These are phyloP conservation scores for Selaginella tamariscina DNA, from an alignment of 75 land plant genomes.

Conservation along the genomic window DNA sequence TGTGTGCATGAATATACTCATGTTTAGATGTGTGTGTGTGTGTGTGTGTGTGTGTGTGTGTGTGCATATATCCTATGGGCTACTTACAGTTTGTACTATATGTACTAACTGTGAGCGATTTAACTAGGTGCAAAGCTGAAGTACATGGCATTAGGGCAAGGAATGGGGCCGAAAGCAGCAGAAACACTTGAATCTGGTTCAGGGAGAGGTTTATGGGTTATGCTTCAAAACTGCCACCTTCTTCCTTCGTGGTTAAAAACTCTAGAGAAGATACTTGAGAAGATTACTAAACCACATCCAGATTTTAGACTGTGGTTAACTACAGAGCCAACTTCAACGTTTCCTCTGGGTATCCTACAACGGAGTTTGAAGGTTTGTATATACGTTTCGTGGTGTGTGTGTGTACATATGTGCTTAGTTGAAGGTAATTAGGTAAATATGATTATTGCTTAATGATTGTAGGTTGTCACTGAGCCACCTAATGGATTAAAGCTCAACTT, in stretches of 20 bases:
- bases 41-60: too few species aligned
- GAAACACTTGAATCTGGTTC: constrained; percentile 19
- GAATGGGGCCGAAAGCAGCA: constrained; percentile 33
- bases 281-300: constrained; percentile 22
- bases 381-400: too few species aligned
- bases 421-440: too few species aligned
- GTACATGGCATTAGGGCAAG: constrained; percentile 33
- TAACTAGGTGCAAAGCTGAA: constrained; percentile 27
- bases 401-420: too few species aligned
- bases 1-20: too few species aligned
- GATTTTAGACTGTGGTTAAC: constrained; percentile 32
- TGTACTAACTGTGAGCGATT: too few species aligned
- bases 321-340: constrained; percentile 24
- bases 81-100: too few species aligned
- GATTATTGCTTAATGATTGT: too few species aligned
- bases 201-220: constrained; percentile 25
- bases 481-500: constrained; percentile 31
- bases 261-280: constrained; percentile 30
- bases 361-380: constrained; percentile 23
- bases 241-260: constrained; percentile 34
- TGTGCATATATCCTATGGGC: too few species aligned
- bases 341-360: constrained; percentile 28
- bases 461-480: constrained; percentile 32
- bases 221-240: constrained; percentile 34
- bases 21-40: too few species aligned